Base-by-base conservation (phyloP, 805 yeast genomes). In the Yamadazyma olivae region DNA sequence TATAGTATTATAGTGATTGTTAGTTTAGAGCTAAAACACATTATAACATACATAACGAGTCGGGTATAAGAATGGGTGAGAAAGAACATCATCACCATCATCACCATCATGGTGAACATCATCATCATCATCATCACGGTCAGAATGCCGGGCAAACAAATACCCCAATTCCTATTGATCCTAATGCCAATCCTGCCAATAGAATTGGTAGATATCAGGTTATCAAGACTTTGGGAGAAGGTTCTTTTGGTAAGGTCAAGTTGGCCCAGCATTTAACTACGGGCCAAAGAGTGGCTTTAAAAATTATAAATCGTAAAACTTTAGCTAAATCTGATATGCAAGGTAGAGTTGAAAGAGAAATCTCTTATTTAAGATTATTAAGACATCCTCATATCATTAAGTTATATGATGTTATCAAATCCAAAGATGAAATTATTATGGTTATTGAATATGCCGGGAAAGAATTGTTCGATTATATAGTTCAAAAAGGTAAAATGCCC, bases 401-500 rank as follows among this genome's bases (percentile, higher is more conserved):
- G 61, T 70, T 91, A 33, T 90, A 89, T 63, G 98, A 91, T 59
- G 98, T 91, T 29, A 90, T 91, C 57, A 90, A 90, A 60, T 84
- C 95, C 28, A 86, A 86, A 51, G 96, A 91, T 50, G 98, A 91
- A 54, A 91, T 91, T 49, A 85, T 91, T 51, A 91, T 91, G 96
- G 98, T 91, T 18, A 88, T 91, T 53, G 98, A 91, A 63, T 91
- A 77, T 56, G 98, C 97, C 1, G 95, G 95, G n/a, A 87, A 87
- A 49, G 98, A 90, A 63, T 74, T 91, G 51, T 91, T 91, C 54
- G 98, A 91, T 53, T 90, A 91, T 57, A 91, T 90, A 59, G 95
- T 90, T 12, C 96, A 90, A 56, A 76, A 88, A 53, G 97, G 96
- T 24, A 81, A 85, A 52, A 84, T 90, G 95, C 79, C 81, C 26